Evolutionary conservation across 2,329 filamentous ascomycete species (phyloP), one percentile per base, ranked within the genome.

Genomic region (Fusarium equiseti): DNA sequence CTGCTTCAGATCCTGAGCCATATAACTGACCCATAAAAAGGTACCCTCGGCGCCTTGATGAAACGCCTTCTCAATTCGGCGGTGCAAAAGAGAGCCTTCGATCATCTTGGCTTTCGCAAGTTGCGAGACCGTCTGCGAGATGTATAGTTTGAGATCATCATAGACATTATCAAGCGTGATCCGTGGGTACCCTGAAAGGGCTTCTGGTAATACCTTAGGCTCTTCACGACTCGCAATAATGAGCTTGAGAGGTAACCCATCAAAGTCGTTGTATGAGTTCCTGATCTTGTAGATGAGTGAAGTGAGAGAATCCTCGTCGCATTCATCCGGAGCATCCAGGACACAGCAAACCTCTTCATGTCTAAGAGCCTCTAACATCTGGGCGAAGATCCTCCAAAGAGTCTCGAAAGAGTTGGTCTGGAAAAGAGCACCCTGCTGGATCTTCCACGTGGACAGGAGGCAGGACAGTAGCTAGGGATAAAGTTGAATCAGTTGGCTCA

Each of bases 281-380:
- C 0, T 38, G 16, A 38, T 11, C 5, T 38, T 38, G 16, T 9
- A 4, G 1, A 38, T 9, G 5, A 38, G 16, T 18, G 1, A 2
- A 0, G 32, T 38, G 0, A 38, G 11, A 0, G 63, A 65, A 0
- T 2, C 43, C 1, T 56, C 42, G 8, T 66, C 46, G 13, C 67
- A 68, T 32, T 72, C 68, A 7, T 72, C 70, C 0, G 59, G 38
- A 0, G 52, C 62, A 51, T 63, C 62, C 1, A 66, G 22, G 1
- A 68, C 22, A 2, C 32, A 68, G n/a, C 5, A 59, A 4, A 63
- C 3, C 4, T 66, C 46, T 6, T 38, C 6, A 0, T 13, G 18
- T 1, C 8, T 6, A 0, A 63, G 18, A 0, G 38, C 13, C 1
- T 43, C n/a, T 2, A 63, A 13, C 54, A 67, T 67, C 1, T 22